Base-by-base conservation (phyloP, 2,329 filamentous ascomycete genomes). In the Cladosporium colombiae region DNA sequence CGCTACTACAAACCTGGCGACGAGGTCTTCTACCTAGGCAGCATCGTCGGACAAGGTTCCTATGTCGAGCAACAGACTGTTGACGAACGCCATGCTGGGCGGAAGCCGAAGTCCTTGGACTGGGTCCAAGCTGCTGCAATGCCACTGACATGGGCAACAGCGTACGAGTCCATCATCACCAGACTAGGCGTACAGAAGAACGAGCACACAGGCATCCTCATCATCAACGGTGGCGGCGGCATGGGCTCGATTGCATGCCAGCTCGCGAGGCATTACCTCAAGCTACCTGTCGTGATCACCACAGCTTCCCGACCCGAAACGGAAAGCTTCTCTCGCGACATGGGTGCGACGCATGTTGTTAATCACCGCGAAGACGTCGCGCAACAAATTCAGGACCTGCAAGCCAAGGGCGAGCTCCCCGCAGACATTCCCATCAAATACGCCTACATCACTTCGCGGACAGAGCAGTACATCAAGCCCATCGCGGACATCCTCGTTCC, bases 181-280 rank as follows among this genome's bases (percentile, higher is more conserved):
- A 73, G 79, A 23, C 71, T 82, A 63, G 78, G 84, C 56, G 76
- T 80, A 29, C 61, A 70, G 21, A 70, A 76, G 57, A 74, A 73
- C 2, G 78, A 80, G 65, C 60, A 58, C 2, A 49, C 40, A 1
- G 67, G 65, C 68, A 77, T n/a, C 74, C 76, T 29, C 77, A 72
- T 21, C 71, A 77, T 82, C 69, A 83, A 83, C 65, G 81, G 81
- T 1, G 76, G 77, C 2, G 81, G 81, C 33, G 81, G 74, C 10
- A 79, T 83, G 31, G 81, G 81, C 8, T 77, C 76, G 14, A 76
- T 81, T 8, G 80, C 80, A 2, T 79, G 75, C 6, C 81, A 83
- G 70, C 79, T 83, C 62, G 81, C 81, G 1, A 73, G 79, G 0
- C 67, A 74, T 6, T 65, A 81, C 8, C 68, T 82, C 10, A 72